Conservation (phyloP, 805 yeast genomes). For the Wickerhamiella brachini region DNA sequence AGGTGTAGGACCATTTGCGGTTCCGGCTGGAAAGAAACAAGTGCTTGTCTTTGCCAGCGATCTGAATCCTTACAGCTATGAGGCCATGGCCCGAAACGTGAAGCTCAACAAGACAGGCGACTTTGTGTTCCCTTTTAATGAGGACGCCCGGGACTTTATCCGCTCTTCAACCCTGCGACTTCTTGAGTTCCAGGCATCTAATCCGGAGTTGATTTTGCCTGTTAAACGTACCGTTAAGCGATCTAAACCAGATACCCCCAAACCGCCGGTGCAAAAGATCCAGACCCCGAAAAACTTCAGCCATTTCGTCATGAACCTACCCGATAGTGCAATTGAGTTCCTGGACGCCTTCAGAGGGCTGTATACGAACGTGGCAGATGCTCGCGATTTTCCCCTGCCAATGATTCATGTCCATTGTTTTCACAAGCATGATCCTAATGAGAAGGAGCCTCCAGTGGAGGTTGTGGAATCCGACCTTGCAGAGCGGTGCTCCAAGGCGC, state of each 20-base stretch:
- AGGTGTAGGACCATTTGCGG: constrained; percentile 96
- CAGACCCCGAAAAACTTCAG: constrained; percentile 39
- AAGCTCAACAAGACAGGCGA: constrained; percentile 43
- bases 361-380: constrained; percentile 29
- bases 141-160: constrained; percentile 79
- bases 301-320: constrained; percentile 90
- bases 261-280: constrained; percentile 1
- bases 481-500: constrained; percentile 33
- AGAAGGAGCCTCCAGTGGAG: constrained; percentile 55
- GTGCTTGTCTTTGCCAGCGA: constrained; percentile 83
- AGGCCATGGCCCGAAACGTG: constrained; percentile 55
- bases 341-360: constrained; percentile 66
- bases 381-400: constrained; percentile 49
- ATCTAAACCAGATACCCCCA: background rate
- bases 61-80: constrained; percentile 74
- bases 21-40: constrained; percentile 83
- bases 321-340: constrained; percentile 82
- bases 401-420: constrained; percentile 81
- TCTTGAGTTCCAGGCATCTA: constrained; percentile 30
- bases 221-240: constrained; percentile 12
- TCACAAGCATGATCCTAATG: constrained; percentile 70
- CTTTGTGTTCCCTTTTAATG: constrained; percentile 49
- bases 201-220: constrained; percentile 27
- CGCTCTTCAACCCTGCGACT: constrained; percentile 41
- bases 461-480: constrained; percentile 57